phyloP scores from a whole-genome alignment of 164 flowering plant species.

The Dillenia suffruticosa region DNA sequence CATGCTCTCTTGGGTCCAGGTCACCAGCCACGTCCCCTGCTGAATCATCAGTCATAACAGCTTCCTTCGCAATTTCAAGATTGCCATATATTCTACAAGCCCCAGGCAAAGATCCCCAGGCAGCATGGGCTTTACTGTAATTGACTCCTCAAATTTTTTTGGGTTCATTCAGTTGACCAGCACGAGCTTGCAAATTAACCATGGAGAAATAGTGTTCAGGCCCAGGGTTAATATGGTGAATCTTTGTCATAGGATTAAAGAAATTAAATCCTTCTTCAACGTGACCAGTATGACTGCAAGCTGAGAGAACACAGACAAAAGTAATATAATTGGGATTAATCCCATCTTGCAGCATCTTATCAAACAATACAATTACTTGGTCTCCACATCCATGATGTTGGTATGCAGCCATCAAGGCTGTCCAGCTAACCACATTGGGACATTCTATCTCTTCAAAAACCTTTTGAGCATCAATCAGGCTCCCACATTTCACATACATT shows the following conservation, averaged over 20 bases:
- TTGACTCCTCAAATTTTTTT: constrained; percentile 40
- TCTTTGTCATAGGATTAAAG: constrained; percentile 43
- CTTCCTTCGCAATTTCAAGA: constrained; percentile 54
- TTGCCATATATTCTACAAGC: constrained; percentile 52
- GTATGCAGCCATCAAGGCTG: constrained; percentile 55
- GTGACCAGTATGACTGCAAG: constrained; percentile 58
- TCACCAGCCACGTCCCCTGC: no score
- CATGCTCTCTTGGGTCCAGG: no score
- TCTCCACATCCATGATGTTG: constrained; percentile 55
- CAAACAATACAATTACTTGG: constrained; percentile 42
- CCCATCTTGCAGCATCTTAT: constrained; percentile 42
- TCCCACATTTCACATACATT: constrained; percentile 65
- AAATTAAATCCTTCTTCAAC: constrained; percentile 45
- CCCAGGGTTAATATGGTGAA: constrained; percentile 37
- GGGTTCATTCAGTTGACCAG: constrained; percentile 55
- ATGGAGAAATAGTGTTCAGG: constrained; percentile 70
- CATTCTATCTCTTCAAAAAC: constrained; percentile 42
- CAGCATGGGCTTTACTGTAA: constrained; percentile 52
- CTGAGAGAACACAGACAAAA: constrained; percentile 53
- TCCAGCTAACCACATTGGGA: constrained; percentile 54
- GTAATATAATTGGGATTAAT: constrained; percentile 53
- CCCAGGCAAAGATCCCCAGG: constrained; percentile 70
- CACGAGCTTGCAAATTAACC: constrained; percentile 67
- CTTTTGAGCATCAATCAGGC: constrained; percentile 36
- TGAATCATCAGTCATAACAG: no score